Conservation (phyloP, 306 rosid genomes). For the Nissolia schottii region DNA sequence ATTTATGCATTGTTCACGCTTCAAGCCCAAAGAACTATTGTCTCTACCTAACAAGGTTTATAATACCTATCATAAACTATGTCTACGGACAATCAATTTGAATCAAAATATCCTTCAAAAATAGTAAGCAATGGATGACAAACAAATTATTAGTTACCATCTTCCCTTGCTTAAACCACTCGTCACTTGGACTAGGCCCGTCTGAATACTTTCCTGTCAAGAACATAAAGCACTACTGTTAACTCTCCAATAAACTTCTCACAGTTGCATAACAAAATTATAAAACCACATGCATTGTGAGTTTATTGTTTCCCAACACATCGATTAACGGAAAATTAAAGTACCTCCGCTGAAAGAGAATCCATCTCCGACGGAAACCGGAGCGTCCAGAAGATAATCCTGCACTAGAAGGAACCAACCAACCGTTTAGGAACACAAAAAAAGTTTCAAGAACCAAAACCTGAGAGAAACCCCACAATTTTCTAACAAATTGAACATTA, state of each 20-base stretch:
- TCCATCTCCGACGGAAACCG: slow-evolving; percentile 74
- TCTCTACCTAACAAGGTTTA: too few species aligned
- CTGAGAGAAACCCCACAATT: slow-evolving; percentile 6
- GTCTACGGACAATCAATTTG: too few species aligned
- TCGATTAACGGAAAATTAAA: not conserved
- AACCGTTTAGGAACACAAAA: not conserved
- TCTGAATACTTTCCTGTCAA: slow-evolving; percentile 84
- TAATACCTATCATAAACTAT: too few species aligned
- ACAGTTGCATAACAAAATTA: not conserved
- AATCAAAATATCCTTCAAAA: not conserved
- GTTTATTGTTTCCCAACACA: not conserved
- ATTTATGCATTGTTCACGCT: too few species aligned
- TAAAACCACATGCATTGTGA: not conserved
- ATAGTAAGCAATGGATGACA: not conserved
- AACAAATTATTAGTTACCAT: slow-evolving; percentile 34
- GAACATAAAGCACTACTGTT: slow-evolving; percentile 3
- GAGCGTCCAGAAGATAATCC: slow-evolving; percentile 84
- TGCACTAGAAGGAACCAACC: slow-evolving; percentile 23
- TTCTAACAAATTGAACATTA: slow-evolving; percentile 12
- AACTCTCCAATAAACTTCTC: slow-evolving; percentile 6
- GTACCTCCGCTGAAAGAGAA: slow-evolving; percentile 88
- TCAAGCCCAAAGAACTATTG: too few species aligned
- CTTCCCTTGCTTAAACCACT: slow-evolving; percentile 87
- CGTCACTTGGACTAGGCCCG: slow-evolving; percentile 76
- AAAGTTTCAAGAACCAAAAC: not conserved